These are phyloP conservation scores for Tetrahymena thermophila DNA, from an alignment of 73 alveolate genomes.

Conservation along the genomic window DNA sequence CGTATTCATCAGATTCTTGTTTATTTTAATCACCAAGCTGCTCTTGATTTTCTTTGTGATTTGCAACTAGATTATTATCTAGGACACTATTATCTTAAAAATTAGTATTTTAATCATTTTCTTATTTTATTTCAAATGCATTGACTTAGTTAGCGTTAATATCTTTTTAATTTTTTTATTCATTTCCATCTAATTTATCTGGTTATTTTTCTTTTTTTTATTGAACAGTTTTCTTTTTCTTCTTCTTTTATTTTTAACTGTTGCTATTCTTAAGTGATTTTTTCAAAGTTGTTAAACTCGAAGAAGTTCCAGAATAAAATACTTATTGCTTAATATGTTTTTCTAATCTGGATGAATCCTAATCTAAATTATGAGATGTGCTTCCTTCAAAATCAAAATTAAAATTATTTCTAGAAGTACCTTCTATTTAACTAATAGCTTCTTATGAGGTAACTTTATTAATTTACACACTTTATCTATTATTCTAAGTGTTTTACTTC, in stretches of 20 bases:
- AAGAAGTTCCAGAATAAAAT: background rate
- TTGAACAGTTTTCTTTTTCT: too few relatives aligned
- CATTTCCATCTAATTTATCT: background rate
- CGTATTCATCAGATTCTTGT: background rate
- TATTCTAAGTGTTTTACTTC: background rate
- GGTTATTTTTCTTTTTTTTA: too few relatives aligned
- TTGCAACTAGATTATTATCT: background rate
- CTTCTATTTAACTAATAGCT: background rate
- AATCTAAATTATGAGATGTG: background rate
- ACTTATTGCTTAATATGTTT: background rate
- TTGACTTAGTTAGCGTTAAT: background rate
- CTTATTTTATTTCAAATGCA: background rate
- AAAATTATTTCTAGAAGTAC: background rate
- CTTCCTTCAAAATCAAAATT: background rate
- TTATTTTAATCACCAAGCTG: background rate
- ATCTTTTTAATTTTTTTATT: background rate
- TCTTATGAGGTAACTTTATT: background rate
- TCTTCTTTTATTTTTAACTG: background rate
- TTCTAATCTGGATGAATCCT: background rate
- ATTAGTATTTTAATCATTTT: too few relatives aligned
- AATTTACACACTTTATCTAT: background rate
- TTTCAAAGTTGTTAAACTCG: background rate
- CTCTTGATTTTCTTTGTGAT: background rate
- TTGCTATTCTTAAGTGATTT: background rate
- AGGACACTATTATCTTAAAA: background rate